Evolutionary conservation across 2,329 filamentous ascomycete genomes (phyloP), one percentile per base, ranked within the genome.

Genomic region (Fusarium floridanum): DNA sequence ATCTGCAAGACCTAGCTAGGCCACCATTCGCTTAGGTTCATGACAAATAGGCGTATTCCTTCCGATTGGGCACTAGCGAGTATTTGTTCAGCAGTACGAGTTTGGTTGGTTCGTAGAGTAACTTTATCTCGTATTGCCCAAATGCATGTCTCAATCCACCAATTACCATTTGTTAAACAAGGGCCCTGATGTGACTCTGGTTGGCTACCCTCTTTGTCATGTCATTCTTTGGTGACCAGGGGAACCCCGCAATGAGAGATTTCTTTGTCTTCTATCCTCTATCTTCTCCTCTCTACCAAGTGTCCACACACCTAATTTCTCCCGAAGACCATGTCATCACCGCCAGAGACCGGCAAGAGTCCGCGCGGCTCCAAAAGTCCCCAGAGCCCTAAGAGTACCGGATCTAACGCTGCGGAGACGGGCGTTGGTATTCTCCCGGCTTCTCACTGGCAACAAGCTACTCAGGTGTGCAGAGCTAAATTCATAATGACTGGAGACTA

Each of bases 241-340:
- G 50, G 50, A 34, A 34, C 50, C 50, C 50, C 50, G 50, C 50
- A 56, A 32, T 56, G 50, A 56, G 50, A 56, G 17, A 56, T 56
- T 56, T 56, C 29, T 34, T 20, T 4, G 27, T 12, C 50, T 56
- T 20, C 17, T 34, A 34, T 34, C 7, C 7, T 34, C 17, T 34
- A 2, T 24, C 43, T n/a, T 56, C 34, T 56, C 6, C 17, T 20
- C 29, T 34, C 11, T 20, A 10, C 24, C 5, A 10, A 29, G 24
- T 32, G 17, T 17, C 50, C 27, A 34, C 9, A 22, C 14, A 2
- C 24, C 29, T 34, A 20, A 56, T 34, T 8, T 34, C 50, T 6
- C 5, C n/a, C 29, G 27, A 34, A 56, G 29, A 8, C 3, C 41
- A 62, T 62, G 60, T 50, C 60, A 36, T 48, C 60, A 29, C 60